Evolutionary conservation across 768 basidiomycete species (phyloP).

Genomic region (Mycena maculata): DNA sequence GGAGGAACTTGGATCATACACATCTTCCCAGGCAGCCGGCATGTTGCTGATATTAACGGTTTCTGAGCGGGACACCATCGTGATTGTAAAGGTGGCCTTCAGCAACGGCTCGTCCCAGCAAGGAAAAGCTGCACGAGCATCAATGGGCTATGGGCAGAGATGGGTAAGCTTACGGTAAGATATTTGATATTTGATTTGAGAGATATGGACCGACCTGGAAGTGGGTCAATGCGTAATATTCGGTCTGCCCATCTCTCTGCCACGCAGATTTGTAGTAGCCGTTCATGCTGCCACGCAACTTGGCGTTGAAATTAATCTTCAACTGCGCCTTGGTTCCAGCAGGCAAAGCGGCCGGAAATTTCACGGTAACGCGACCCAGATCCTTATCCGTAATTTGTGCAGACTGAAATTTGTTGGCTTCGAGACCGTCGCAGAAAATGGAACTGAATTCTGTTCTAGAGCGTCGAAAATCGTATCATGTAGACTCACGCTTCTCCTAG

Average conservation of each 20-base stretch:
- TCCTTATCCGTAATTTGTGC: conserved; percentile 64
- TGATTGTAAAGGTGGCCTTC: conserved; percentile 84
- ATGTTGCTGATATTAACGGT: conserved; percentile 91
- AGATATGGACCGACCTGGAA: conserved; percentile 68
- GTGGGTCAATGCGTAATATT: conserved; percentile 86
- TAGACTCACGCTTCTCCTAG: conserved; percentile 57
- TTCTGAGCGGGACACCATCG: conserved; percentile 78
- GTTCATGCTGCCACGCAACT: conserved; percentile 78
- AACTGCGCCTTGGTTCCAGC: conserved; percentile 78
- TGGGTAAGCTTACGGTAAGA: neutral
- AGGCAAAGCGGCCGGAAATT: conserved; percentile 66
- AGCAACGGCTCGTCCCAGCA: conserved; percentile 56
- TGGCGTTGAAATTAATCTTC: conserved; percentile 72
- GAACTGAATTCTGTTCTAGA: neutral
- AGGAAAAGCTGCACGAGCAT: conserved; percentile 85
- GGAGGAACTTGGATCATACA: conserved; percentile 47
- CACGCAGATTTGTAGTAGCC: conserved; percentile 85
- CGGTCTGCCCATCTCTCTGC: conserved; percentile 71
- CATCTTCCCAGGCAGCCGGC: conserved; percentile 72
- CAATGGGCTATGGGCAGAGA: conserved; percentile 70
- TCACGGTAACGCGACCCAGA: conserved; percentile 73
- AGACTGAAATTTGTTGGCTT: conserved; percentile 57
- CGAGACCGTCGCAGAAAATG: conserved; percentile 64
- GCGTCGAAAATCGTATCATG: neutral
- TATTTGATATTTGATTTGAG: no score